A percentile compares a stretch with the other conserved stretches of the same genome.
These are phyloP conservation scores for Dryadomyces sulphureus DNA, from an alignment of 2,329 filamentous ascomycete species.

Conservation along the genomic window DNA sequence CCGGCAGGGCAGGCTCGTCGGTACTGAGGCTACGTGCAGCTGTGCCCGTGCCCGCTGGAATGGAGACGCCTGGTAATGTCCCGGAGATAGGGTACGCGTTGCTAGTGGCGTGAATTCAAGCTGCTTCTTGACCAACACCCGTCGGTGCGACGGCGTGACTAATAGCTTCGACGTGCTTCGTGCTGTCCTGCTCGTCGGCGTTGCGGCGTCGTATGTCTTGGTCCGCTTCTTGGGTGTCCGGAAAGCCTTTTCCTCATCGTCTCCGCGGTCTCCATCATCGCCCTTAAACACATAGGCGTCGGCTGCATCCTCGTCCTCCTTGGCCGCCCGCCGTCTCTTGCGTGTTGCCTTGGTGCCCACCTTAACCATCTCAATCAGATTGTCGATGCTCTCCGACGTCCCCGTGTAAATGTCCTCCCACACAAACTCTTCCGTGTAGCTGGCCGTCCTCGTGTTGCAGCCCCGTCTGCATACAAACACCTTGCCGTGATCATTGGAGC, in stretches of 20 bases:
- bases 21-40: constrained; percentile 88
- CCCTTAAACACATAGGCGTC: constrained; percentile 9
- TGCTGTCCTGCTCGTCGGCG: constrained; percentile 41
- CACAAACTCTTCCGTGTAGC: constrained; percentile 79
- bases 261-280: constrained; percentile 11
- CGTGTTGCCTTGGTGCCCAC: constrained; percentile 58
- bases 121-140: constrained; percentile 66
- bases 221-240: constrained; percentile 19
- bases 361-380: constrained; percentile 53
- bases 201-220: constrained; percentile 22
- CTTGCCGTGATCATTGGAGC: constrained; percentile 63
- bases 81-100: constrained; percentile 67
- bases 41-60: constrained; percentile 82
- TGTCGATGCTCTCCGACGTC: constrained; percentile 47
- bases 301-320: constrained; percentile 8
- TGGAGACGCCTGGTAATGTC: constrained; percentile 61
- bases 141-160: constrained; percentile 28
- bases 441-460: constrained; percentile 76
- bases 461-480: constrained; percentile 81
- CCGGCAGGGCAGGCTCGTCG: constrained; percentile 74
- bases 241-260: constrained; percentile 18
- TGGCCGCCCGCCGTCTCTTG: constrained; percentile 21
- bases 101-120: constrained; percentile 94
- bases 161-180: constrained; percentile 26
- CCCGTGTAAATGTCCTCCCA: constrained; percentile 78